phyloP scores from a whole-genome alignment of 2,329 filamentous ascomycete genomes.

The Ceratocystis lukuohia region DNA sequence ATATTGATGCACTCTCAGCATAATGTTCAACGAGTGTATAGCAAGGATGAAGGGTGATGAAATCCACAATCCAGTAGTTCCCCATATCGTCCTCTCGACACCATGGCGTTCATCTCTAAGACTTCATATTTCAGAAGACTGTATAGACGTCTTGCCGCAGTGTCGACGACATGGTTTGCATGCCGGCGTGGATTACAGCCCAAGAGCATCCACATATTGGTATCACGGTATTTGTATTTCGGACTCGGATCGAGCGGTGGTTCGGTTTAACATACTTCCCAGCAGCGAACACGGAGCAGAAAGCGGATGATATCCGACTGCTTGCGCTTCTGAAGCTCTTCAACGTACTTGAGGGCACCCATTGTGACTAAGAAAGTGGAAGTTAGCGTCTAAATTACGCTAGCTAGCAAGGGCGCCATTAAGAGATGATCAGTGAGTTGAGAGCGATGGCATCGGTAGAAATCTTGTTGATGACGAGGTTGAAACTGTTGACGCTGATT shows the following conservation, averaged over 20 bases:
- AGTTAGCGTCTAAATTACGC: not conserved
- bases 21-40: constrained; percentile 99
- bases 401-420: not conserved
- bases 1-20: constrained; percentile 99
- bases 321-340: constrained; percentile 99
- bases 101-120: constrained; percentile 25
- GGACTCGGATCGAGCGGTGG: constrained; percentile 19
- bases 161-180: constrained; percentile 19
- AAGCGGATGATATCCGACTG: constrained; percentile 99
- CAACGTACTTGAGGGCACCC: constrained; percentile 99
- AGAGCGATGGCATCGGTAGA: not conserved
- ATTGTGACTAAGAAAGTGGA: constrained; percentile 48
- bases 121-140: constrained; percentile 15
- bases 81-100: constrained; percentile 20
- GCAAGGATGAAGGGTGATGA: constrained; percentile 39
- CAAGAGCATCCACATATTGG: constrained; percentile 20
- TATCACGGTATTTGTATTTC: constrained; percentile 17
- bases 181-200: constrained; percentile 19
- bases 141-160: constrained; percentile 13
- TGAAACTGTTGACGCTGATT: not conserved
- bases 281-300: constrained; percentile 99
- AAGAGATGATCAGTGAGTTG: not conserved
- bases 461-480: not conserved
- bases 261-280: constrained; percentile 68
- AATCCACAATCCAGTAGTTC: constrained; percentile 17